Evolutionary conservation across 2,329 filamentous ascomycete genomes (phyloP), one percentile per base, ranked within the genome.

Genomic region (Raffaelea arxii): DNA sequence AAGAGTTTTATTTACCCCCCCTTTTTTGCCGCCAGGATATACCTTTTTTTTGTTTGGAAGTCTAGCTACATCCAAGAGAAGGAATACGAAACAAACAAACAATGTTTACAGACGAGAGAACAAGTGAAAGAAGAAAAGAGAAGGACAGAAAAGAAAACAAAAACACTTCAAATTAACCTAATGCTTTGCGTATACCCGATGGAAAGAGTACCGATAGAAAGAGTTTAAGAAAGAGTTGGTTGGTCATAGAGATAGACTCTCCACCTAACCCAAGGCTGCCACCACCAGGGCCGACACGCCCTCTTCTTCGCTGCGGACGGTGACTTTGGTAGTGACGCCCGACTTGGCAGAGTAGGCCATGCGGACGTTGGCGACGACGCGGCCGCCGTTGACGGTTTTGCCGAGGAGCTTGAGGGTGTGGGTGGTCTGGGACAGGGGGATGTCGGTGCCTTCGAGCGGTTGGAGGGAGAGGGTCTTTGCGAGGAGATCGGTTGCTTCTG

Each of bases 391-490:
- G 52, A 97, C 83, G 38, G 88, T 95, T 80, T 96, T 97, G 62
- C 92, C 92, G 63, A 96, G 85, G 30, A 98, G 74, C 70, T 95
- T 97, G 62, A 98, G 82, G 4, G 89, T 90, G 65, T 98, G 92
- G 52, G 90, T 96, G 50, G 82, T 90, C 59, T 84, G 84, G 60
- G 83, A 94, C 55, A 95, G 74, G 0, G 88, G 84, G 35, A 98
- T 82, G 55, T 98, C 92, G 25, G 86, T 94, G 56, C 91, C 92
- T 58, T 98, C 92, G 40, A 98, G 77, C 12, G 92, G 87, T 65
- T 97, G 92, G 59, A 98, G 74, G 25, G 88, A 95, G 23, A 98
- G 76, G 1, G 85, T 77, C 65, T 89, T 86, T 59, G 86, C 78
- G 49, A 98, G 77, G 69, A 92, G 82, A 65, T 97, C 91, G 40